These are phyloP conservation scores for Vanderwaltozyma tropicalis DNA, from an alignment of 805 yeast species.

Conservation along the genomic window DNA sequence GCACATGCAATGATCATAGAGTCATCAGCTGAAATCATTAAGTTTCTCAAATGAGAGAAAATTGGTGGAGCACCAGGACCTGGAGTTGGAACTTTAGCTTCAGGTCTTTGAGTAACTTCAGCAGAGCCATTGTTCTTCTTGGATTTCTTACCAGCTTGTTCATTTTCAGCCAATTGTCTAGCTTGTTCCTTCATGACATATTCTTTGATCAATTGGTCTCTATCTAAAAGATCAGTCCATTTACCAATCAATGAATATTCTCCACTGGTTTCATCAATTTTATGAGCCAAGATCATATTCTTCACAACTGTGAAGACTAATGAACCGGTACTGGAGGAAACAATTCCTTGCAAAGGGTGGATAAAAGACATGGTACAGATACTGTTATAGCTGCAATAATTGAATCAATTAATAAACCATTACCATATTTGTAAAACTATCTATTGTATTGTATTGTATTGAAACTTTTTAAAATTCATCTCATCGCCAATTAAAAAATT, in stretches of 20 bases:
- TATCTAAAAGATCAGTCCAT: slow-evolving; percentile 55
- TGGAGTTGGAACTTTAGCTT: slow-evolving; percentile 48
- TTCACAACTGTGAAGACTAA: slow-evolving; percentile 48
- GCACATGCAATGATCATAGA: slow-evolving; percentile 55
- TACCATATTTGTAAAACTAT: no score
- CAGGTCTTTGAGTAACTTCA: slow-evolving; percentile 28
- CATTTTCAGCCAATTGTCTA: slow-evolving; percentile 22
- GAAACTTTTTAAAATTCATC: background rate
- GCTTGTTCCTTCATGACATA: slow-evolving; percentile 35
- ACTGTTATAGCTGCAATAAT: no score
- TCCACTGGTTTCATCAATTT: slow-evolving; percentile 11
- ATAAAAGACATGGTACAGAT: slow-evolving; percentile 32
- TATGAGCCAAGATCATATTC: slow-evolving; percentile 47
- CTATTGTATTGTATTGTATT: background rate
- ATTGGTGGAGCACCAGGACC: slow-evolving; percentile 63
- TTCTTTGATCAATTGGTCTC: slow-evolving; percentile 32
- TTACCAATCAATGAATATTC: slow-evolving; percentile 31
- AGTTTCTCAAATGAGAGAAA: slow-evolving; percentile 56
- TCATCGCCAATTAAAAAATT: slow-evolving; percentile 1
- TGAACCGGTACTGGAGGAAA: slow-evolving; percentile 35
- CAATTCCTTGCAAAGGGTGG: slow-evolving; percentile 60
- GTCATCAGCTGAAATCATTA: slow-evolving; percentile 45
- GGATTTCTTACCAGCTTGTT: slow-evolving; percentile 21
- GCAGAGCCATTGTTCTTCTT: slow-evolving; percentile 24
- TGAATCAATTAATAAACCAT: no score